phyloP scores from a whole-genome alignment of 176 grass and related monocot genomes.

The Cenchrus americanus region DNA sequence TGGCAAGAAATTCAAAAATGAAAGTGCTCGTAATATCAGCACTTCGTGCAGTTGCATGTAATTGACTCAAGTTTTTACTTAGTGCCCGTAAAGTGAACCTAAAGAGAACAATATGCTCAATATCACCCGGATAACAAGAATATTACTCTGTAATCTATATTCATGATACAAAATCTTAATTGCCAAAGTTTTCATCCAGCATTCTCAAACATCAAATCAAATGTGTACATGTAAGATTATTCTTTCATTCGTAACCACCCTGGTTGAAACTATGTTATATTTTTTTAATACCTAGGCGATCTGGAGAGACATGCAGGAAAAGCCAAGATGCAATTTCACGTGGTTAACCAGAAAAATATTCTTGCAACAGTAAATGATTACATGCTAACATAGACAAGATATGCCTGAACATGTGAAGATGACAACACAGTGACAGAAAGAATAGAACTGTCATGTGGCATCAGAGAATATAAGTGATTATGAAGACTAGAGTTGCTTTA shows the following conservation, averaged over 20 bases:
- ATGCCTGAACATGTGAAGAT: too few species aligned
- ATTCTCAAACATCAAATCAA: slow-evolving; percentile 26
- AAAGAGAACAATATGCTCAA: slow-evolving; percentile 24
- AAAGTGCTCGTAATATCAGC: not conserved
- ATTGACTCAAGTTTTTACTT: not conserved
- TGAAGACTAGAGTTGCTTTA: not conserved
- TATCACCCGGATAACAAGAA: not conserved
- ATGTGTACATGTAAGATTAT: not conserved
- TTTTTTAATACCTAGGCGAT: not conserved
- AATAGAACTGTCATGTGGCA: too few species aligned
- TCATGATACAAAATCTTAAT: not conserved
- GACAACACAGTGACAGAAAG: too few species aligned
- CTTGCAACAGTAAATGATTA: not conserved
- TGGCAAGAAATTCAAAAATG: not conserved
- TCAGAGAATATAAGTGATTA: not conserved
- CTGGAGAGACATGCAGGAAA: not conserved
- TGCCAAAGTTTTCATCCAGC: not conserved
- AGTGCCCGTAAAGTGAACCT: not conserved
- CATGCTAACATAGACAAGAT: not conserved
- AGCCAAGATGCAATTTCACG: not conserved
- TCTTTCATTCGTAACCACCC: slow-evolving; percentile 2
- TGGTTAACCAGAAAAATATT: slow-evolving; percentile 17
- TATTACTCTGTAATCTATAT: not conserved
- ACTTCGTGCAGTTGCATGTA: slow-evolving; percentile 7
- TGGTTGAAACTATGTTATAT: slow-evolving; percentile 5